Base-by-base conservation (phyloP, 2,329 filamentous ascomycete species). In the Basipetospora sp. region DNA sequence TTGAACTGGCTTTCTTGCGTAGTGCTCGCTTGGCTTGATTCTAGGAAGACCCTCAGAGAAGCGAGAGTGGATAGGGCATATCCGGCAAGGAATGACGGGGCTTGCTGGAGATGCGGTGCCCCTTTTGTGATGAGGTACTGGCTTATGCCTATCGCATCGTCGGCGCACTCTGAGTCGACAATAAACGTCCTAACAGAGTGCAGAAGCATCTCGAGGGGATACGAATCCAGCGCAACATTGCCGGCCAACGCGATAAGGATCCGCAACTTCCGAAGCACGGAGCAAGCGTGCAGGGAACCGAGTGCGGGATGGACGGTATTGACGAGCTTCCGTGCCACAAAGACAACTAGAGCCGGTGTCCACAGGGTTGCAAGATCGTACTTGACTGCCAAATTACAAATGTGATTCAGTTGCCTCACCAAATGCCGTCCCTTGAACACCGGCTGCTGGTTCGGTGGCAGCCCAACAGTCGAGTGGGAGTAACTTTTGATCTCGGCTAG, bases 191-290 rank as follows among this genome's bases (percentile, higher is more conserved):
- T 70, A 15, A 94, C 65, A 2, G 81, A 79, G 48, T 86, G 82
- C 2, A 98, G 65, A 1, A 93, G 66, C 82, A 94, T 90, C 54
- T 98, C 84, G 11, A 94, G 56, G 9, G 85, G 82, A 51, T 96
- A 96, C 0, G 80, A 81, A 29, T 74, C 63, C 17, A 80, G 64
- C n/a, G 81, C 82, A 36, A 77, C 67, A 1, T 72, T 54, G 0
- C 85, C 86, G 18, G 85, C 80, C 32, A 96, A 62, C 42, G 76
- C 80, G 18, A 96, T 69, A 13, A 96, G 59, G 8, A 94, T 71
- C 25, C 86, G 72, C 33, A 96, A 69, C 52, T 92, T 94, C 28
- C 87, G 77, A 36, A 98, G 69, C 3, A 94, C 76, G 2, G 85
- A 80, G 52, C 85, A 90, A 27, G 83, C 80, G 54, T 94, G 82